phyloP scores from a whole-genome alignment of 2,329 filamentous ascomycete genomes.

The Fusarium brevicatenulatum region DNA sequence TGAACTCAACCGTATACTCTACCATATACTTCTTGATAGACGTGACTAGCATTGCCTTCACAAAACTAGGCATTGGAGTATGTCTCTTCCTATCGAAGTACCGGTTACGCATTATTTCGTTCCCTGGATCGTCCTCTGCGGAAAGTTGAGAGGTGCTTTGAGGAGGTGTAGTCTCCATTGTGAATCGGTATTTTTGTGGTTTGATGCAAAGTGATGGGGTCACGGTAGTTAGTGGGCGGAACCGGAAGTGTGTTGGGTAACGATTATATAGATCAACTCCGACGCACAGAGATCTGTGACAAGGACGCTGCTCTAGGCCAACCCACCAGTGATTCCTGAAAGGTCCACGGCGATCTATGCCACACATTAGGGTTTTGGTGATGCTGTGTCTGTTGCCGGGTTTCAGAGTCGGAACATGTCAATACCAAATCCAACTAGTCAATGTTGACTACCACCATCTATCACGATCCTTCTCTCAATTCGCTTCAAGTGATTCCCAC shows the following conservation, averaged over 20 bases:
- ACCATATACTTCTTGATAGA: too few species aligned
- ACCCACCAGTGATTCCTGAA: too few species aligned
- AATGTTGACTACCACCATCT: neutral
- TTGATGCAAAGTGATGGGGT: neutral
- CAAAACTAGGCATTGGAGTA: too few species aligned
- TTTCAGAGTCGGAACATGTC: accelerated
- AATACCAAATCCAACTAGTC: accelerated
- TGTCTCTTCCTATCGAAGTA: neutral
- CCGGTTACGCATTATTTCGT: too few species aligned
- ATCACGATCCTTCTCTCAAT: neutral
- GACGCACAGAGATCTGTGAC: too few species aligned
- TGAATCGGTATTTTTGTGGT: neutral
- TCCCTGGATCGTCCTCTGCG: too few species aligned
- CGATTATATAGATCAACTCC: neutral
- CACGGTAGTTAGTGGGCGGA: too few species aligned
- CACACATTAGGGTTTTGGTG: neutral
- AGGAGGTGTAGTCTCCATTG: neutral
- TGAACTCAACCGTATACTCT: too few species aligned
- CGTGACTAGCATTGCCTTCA: too few species aligned
- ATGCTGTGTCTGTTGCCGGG: neutral
- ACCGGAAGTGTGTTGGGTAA: accelerated
- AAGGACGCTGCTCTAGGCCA: too few species aligned
- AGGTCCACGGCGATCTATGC: too few species aligned
- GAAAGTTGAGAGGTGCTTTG: neutral
- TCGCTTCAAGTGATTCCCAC: too few species aligned